Evolutionary conservation across 257 asterid genomes (phyloP), one percentile per base, ranked within the genome.

Genomic region (Salvia splendens): DNA sequence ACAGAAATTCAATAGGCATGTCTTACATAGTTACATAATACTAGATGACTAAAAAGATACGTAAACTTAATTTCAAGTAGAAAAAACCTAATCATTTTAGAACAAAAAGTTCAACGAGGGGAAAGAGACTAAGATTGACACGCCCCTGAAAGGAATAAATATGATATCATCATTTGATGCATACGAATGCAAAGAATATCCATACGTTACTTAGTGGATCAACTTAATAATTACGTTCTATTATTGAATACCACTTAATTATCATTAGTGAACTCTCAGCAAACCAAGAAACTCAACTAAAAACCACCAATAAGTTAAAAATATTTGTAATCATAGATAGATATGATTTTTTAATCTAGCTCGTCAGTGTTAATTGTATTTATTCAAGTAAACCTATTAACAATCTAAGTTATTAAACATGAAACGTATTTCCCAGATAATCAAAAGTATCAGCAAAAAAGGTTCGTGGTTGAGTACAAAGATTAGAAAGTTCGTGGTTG

Each of bases 111-210:
- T 24, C 30, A 24, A 24, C 30, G 30, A 24, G 30, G 30, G 30
- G 30, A 24, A 24, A 24, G 1, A 24, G 30, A 24, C 30, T 24
- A 24, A 24, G 30, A 24, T 24, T 43, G 62, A 63, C 43, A 45
- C 57, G 24, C 12, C 40, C 52, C 3, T 17, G 1, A n/a, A 49
- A n/a, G 4, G 51, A 66, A 73, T 64, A 59, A 66, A n/a, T 66
- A 38, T 73, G 69, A 66, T 67, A 41, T 66, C 59, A 66, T 49
- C 9, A 6, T 51, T 49, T 6, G 8, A 20, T 56, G 47, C 24
- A 42, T 64, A 64, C 59, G 38, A 53, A 24, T 30, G 47, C 35
- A 28, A 5, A 57, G 60, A 58, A 59, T 49, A 30, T 53, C 28
- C 56, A 32, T 49, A 14, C 46, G 50, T 49, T 52, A 51, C 46